These are phyloP conservation scores for Leccinellum rugosiceps DNA, from an alignment of 768 basidiomycete species.

Conservation along the genomic window DNA sequence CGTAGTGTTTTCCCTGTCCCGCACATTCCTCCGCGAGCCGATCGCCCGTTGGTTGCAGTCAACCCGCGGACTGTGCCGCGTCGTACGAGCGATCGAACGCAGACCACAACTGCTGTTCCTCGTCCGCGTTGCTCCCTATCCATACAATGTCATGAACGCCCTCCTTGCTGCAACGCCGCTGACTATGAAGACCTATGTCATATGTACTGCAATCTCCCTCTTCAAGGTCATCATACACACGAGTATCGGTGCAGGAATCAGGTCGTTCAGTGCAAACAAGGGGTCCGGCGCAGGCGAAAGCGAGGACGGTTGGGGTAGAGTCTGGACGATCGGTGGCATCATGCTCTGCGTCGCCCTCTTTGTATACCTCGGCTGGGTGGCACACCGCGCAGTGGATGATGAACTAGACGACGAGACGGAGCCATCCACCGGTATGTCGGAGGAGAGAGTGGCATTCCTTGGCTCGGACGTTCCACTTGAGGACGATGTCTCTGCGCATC, in stretches of 20 bases:
- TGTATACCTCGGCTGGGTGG: constrained; percentile 77
- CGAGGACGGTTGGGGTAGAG: constrained; percentile 46
- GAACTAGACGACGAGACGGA: constrained; percentile 46
- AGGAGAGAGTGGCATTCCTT: constrained; percentile 56
- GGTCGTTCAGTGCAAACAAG: constrained; percentile 63
- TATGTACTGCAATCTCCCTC: constrained; percentile 78
- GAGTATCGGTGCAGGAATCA: constrained; percentile 79
- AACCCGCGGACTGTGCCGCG: constrained; percentile 69
- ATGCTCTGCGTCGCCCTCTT: constrained; percentile 70
- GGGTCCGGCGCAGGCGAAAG: constrained; percentile 35
- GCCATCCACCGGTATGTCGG: constrained; percentile 30
- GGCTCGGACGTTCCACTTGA: constrained; percentile 27
- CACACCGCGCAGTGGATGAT: constrained; percentile 63
- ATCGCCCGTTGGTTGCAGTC: constrained; percentile 74
- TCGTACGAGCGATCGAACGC: constrained; percentile 84
- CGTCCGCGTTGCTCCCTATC: constrained; percentile 89
- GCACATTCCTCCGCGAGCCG: constrained; percentile 63
- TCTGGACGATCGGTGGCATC: constrained; percentile 70
- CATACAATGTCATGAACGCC: constrained; percentile 94
- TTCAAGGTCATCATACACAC: constrained; percentile 93
- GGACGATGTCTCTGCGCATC: constrained; percentile 19
- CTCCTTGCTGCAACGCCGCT: constrained; percentile 84
- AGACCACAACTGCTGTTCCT: constrained; percentile 86
- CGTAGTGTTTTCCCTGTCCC: constrained; percentile 77
- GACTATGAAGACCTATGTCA: constrained; percentile 71